Evolutionary conservation across 2,329 filamentous ascomycete species (phyloP), one percentile per base, ranked within the genome.

Genomic region (Xylaria sp.): DNA sequence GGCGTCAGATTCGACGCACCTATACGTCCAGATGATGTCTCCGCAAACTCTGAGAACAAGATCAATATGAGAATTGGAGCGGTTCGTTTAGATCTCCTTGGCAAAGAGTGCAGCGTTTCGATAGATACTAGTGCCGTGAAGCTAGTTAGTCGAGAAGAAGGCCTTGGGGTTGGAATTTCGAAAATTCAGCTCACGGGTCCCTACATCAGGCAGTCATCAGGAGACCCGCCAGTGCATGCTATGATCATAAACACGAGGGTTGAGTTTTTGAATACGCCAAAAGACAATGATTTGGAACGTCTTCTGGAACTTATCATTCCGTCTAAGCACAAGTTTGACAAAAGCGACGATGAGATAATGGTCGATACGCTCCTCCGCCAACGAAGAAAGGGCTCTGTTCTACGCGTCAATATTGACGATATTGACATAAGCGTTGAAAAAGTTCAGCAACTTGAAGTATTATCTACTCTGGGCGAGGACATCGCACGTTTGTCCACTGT

Each of bases 291-390:
- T 77, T 83, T 99, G 0, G 91, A 94, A 74, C 88, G 90, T 38
- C 84, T 99, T 1, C 82, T 99, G 0, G 90, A 92, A 59, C 85
- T 99, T 58, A 92, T 99, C 62, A 97, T 92, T 6, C 96, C 96
- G 0, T 97, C 94, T 0, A 96, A 94, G 70, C 89, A 96, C 77
- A 93, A 94, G 69, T 97, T 96, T 73, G 86, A 90, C 70, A 90
- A 95, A 67, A 89, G 90, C 53, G 92, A 96, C 67, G 93, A 97
- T 73, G 95, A 98, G 74, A 97, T 99, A 67, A 90, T 99, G 84
- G 87, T 99, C 25, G 95, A 98, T 73, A 97, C 93, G 0, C 84
- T 99, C 0, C 81, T 98, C 15, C 87, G 92, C 25, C 96, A 99
- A 77, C 86, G 96, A 66, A 87, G 90, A 60, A 95, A 97, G 78